Conservation (phyloP, 208 protist species). For the Trypanosoma melophagium region DNA sequence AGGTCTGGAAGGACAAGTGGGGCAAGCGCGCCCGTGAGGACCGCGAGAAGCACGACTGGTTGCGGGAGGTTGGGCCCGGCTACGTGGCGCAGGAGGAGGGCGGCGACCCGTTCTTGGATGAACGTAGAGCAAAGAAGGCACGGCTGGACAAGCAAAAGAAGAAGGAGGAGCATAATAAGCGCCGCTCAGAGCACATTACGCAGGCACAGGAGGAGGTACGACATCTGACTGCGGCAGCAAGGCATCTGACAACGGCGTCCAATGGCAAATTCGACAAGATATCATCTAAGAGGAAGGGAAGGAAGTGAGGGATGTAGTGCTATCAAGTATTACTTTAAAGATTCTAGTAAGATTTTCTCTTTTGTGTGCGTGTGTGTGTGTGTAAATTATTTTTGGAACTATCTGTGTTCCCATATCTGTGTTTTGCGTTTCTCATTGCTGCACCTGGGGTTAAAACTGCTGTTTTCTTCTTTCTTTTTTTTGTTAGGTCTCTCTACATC, state of each 20-base stretch:
- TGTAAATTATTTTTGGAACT: conserved; percentile 1
- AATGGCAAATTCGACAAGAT: conserved; percentile 91
- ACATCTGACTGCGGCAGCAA: conserved; percentile 64
- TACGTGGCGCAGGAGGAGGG: conserved; percentile 87
- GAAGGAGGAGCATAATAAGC: conserved; percentile 91
- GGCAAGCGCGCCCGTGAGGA: conserved; percentile 91
- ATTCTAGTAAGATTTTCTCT: neutral
- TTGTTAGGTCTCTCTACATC: neutral
- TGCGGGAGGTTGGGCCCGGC: conserved; percentile 87
- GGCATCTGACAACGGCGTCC: conserved; percentile 83
- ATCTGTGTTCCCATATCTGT: neutral
- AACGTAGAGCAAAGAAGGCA: conserved; percentile 80
- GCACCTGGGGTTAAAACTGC: neutral
- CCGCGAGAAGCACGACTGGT: conserved; percentile 89
- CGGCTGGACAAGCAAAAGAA: conserved; percentile 87
- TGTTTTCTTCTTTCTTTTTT: conserved; percentile 6
- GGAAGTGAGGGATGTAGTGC: conserved; percentile 14
- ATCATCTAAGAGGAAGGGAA: conserved; percentile 25
- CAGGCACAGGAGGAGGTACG: conserved; percentile 81
- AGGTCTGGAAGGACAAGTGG: conserved; percentile 92
- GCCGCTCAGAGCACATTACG: conserved; percentile 71
- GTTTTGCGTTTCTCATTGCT: neutral
- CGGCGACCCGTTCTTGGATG: conserved; percentile 92
- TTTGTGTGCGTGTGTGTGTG: neutral
- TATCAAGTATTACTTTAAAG: neutral